Base-by-base conservation (phyloP, 2,329 filamentous ascomycete genomes). In the Cercospora citrullina region DNA sequence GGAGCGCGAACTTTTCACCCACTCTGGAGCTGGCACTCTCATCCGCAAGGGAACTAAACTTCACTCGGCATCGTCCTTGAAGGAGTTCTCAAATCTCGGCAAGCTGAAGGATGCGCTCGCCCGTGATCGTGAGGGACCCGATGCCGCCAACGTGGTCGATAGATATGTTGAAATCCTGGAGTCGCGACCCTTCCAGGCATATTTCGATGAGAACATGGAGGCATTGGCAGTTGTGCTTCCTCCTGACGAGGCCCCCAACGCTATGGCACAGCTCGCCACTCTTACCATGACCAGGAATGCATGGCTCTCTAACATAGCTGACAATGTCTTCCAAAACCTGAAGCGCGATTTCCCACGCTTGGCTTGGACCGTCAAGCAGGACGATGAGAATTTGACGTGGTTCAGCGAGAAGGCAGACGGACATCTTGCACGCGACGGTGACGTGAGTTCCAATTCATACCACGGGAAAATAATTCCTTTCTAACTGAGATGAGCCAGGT, bases 321-420 rank as follows among this genome's bases (percentile, higher is more conserved):
- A 98, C 80, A 97, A 98, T 77, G 91, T 98, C 67, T 97, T 98
- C 80, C 88, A 91, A 71, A 91, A 91, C 70, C 91, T 98, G 79
- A 96, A 94, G 85, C 96, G 96, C 81, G 94, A 97, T 77, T 91
- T 94, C 80, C 89, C 93, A 65, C 93, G 91, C 82, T 86, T 98
- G 72, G 91, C 93, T 71, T 99, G 94, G 94, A 96, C 93, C n/a
- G 94, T 97, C 69, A 94, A 92, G 83, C 91, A 94, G 77, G 91
- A 96, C 73, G 94, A 98, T 75, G 94, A 98, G 86, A 97, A 98
- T 79, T 84, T 98, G 75, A 94, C 93, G 10, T 98, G 94, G 95
- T 97, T 98, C 85, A 96, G 96, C 74, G 94, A 97, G 81, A 97
- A 97, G 85, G 91, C 94, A 9, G 93, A 97, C 74, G 94, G 95